Evolutionary conservation across 140 eudicot genomes (phyloP), one percentile per base, ranked within the genome.

Genomic region (Anethum foeniculum): DNA sequence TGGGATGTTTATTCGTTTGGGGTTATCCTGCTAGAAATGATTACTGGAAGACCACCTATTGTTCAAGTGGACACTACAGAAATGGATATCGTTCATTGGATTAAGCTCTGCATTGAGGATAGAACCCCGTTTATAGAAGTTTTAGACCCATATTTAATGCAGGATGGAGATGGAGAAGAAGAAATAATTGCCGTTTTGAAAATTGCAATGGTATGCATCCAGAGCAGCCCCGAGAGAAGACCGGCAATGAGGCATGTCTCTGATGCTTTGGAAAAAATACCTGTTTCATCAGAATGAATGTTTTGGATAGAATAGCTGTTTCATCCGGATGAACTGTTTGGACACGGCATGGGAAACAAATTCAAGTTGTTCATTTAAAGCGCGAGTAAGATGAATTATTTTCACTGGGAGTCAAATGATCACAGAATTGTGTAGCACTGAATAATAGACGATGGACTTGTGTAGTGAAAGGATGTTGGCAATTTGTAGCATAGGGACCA

Each of bases 1-100:
- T 95, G 99, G 99, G 99, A 95, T 71, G 90, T 95, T 68, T 95
- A 88, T 84, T 95, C 99, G 11, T 92, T 85, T 32, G 99, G 99
- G 7, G 90, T 95, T 75, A 88, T 95, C 71, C 78, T 95, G 76
- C 85, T 95, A 18, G 99, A 95, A 77, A 85, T 95, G 95, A 87
- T 95, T 73, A 89, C 96, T 0, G 97, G 99, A 19, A 87, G 86
- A 81, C 36, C 92, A 14, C 88, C 98, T 0, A 68, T 94, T 6
- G 85, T 94, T 46, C 94, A 87, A 85, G 93, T 92, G 48, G 97
- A 96, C 38, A 44, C 81, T 16, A 79, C 90, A 43, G 97, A 91
- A 83, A 85, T 95, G 87, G 97, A 89, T 79, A 89, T 95, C 30
- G 96, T 91, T n/a, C 84, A 81, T 0, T 95, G 99, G 99, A 95